Conservation (phyloP, 139 green algal genomes). For the Deuterostichococcus epilithicus region DNA sequence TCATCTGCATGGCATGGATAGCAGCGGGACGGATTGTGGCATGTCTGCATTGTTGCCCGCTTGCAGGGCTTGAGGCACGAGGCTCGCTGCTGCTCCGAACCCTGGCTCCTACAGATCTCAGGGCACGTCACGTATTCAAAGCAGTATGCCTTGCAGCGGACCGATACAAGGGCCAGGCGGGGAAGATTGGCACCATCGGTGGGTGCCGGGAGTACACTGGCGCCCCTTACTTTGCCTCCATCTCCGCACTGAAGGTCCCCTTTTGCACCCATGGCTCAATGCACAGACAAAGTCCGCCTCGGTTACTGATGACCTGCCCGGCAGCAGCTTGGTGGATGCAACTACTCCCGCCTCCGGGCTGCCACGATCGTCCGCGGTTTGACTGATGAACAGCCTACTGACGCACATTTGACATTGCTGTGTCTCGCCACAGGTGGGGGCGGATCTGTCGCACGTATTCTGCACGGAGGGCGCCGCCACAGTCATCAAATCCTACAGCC, state of each 20-base stretch:
- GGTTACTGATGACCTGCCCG: not conserved
- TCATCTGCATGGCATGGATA: too few species aligned
- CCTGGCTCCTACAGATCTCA: too few species aligned
- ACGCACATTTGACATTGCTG: not conserved
- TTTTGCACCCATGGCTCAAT: not conserved
- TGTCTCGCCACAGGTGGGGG: conserved; percentile 52
- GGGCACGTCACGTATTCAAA: too few species aligned
- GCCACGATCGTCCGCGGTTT: not conserved
- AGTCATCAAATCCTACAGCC: conserved; percentile 92
- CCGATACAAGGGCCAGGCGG: conserved; percentile 84
- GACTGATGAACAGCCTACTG: too few species aligned
- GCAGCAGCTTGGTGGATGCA: not conserved
- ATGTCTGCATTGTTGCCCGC: too few species aligned
- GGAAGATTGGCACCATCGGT: conserved; percentile 89
- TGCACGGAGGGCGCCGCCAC: conserved; percentile 70
- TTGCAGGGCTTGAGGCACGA: not conserved
- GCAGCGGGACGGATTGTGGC: not conserved
- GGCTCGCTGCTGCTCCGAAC: too few species aligned
- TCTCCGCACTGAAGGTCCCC: conserved; percentile 67
- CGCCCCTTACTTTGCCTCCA: conserved; percentile 91
- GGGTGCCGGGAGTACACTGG: conserved; percentile 93
- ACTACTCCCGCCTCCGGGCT: not conserved
- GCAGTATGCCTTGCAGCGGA: too few species aligned
- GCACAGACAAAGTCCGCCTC: not conserved
- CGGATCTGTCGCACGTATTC: conserved; percentile 92